Evolutionary conservation across 257 asterid genomes (phyloP), one percentile per base, ranked within the genome.

Genomic region (Linaria vulgaris): DNA sequence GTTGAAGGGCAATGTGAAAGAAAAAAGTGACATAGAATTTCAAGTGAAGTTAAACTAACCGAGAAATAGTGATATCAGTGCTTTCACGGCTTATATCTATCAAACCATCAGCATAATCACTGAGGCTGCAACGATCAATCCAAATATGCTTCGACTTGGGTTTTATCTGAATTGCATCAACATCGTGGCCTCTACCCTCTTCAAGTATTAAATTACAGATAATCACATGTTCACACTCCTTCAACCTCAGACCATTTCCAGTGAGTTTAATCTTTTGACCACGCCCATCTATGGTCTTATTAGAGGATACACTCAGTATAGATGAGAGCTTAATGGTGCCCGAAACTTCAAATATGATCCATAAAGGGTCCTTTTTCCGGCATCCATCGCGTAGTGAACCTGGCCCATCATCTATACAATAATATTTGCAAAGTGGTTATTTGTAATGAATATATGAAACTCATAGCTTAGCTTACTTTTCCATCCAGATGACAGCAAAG

Each of bases 151-250:
- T 85, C 6, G 96, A 83, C 49, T 91, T 91, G 8, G 98, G 98
- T 72, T 91, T 91, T 44, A 91, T 91, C 66, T 88, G 98, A 72
- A 91, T 88, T 22, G 95, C 96, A 77, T 91, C 98, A 60, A 91
- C 82, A 34, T 91, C 98, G 53, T 86, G 88, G 53, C 98, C 98
- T 56, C 90, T 78, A 50, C 98, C 98, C 38, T 92, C 95, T 77
- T 91, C 92, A 66, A 91, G 85, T 67, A 79, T 61, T 66, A 91
- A 76, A 76, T 88, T 91, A 82, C 98, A 91, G 69, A 91, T 72
- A 48, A 91, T 88, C 59, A 91, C 81, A 54, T 91, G 90, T 52
- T 88, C 92, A 68, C 98, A 88, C 5, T 84, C 95, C 55, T 88
- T 86, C 77, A 91, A 70, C 71, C 94, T 75, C 69, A 91, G 75